Conservation (phyloP, 768 basidiomycete species). For the Phaeotremella skinneri region DNA sequence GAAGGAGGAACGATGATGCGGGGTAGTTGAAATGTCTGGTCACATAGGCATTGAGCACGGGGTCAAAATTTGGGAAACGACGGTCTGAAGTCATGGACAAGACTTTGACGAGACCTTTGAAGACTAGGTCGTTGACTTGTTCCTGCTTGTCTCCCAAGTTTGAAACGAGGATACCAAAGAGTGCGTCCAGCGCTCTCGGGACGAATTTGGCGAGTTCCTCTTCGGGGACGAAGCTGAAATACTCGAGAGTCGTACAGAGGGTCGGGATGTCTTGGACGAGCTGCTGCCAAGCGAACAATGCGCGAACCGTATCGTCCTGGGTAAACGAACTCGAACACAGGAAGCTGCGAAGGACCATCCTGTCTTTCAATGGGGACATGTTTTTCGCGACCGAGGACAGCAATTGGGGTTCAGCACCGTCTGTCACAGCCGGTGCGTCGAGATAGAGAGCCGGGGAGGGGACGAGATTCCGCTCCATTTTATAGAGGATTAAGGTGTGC, state of each 20-base stretch:
- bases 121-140: constrained; percentile 80
- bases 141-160: constrained; percentile 64
- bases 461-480: constrained; percentile 67
- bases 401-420: constrained; percentile 51
- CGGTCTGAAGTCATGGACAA: constrained; percentile 90
- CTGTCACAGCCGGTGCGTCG: constrained; percentile 57
- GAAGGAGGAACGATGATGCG: constrained; percentile 75
- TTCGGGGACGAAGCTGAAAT: constrained; percentile 89
- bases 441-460: constrained; percentile 71
- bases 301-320: constrained; percentile 79
- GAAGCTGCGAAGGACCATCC: constrained; percentile 76
- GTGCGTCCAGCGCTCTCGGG: constrained; percentile 83
- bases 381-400: constrained; percentile 64
- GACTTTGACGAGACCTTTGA: constrained; percentile 85
- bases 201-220: constrained; percentile 92
- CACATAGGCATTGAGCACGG: constrained; percentile 90
- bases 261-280: constrained; percentile 62
- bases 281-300: constrained; percentile 57
- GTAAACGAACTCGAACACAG: constrained; percentile 90
- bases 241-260: constrained; percentile 68
- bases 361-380: constrained; percentile 72
- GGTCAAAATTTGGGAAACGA: constrained; percentile 90
- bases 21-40: constrained; percentile 81
- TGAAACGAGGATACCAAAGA: constrained; percentile 84
- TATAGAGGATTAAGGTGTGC: constrained; percentile 79